Evolutionary conservation across 208 protist genomes (phyloP), one percentile per base, ranked within the genome.

Genomic region (Perkinsela sp.): DNA sequence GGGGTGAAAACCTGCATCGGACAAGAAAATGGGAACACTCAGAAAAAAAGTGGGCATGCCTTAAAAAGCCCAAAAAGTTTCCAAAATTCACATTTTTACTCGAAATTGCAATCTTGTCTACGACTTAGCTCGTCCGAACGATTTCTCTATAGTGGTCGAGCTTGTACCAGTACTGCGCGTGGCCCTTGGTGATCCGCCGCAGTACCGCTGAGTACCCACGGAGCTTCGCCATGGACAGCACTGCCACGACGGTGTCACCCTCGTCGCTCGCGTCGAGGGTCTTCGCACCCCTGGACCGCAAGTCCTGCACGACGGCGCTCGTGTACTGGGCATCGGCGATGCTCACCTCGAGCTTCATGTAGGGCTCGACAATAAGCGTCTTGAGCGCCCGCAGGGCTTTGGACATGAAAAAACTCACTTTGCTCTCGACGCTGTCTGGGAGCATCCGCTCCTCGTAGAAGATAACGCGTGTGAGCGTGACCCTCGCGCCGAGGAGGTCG

Each of bases 311-410:
- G 6, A 92, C 81, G 32, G 71, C 74, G 30, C 86, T 82, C 31
- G 88, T 75, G 73, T 83, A 92, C 32, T 70, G 72, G 0, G 77
- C 22, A 67, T 92, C 86, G 0, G 83, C 80, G 1, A 92, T 71
- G 66, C 88, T 80, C 66, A 92, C 78, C 73, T 92, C 84, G 68
- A 90, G 77, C 70, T 78, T 74, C 81, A 92, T 92, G 79, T 88
- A 88, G 6, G 86, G 86, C 77, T 92, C 82, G 67, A 92, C 69
- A 40, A 86, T 71, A 13, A 78, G 78, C 0, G 84, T 67, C 66
- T 79, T 68, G 0, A 48, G 31, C 22, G 16, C 31, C 30, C 32
- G 29, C 67, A 28, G 28, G 13, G 29, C 28, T 16, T 31, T 28
- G 67, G 67, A 28, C 2, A 30, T 13, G 13, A 68, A 30, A 13